These are phyloP conservation scores for Vaccinium corymbosum DNA, from an alignment of 148 eudicot species.

Conservation along the genomic window DNA sequence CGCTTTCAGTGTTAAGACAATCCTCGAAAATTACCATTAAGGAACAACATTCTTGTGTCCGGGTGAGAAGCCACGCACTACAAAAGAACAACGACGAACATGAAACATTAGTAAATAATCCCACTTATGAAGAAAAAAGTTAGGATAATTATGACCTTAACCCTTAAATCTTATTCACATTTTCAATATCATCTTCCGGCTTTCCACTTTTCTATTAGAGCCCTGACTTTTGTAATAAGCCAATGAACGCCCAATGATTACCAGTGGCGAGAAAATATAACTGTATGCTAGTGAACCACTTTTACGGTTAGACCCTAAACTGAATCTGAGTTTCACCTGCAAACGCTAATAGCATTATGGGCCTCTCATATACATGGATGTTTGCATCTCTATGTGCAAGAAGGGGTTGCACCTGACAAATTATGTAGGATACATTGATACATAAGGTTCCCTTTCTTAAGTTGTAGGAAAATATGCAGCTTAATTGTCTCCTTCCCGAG, in stretches of 20 bases:
- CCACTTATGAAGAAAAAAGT: neutral
- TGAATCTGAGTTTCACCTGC: neutral
- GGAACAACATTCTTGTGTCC: conserved; percentile 77
- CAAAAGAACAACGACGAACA: conserved; percentile 20
- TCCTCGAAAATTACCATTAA: conserved; percentile 53
- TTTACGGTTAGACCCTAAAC: neutral
- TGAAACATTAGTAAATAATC: neutral
- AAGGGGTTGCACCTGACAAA: neutral
- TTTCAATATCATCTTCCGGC: neutral
- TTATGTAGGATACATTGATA: neutral
- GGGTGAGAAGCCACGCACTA: conserved; percentile 93
- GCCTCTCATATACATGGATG: neutral
- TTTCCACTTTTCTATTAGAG: conserved; percentile 3
- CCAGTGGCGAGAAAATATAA: neutral
- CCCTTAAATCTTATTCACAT: neutral
- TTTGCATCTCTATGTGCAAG: neutral
- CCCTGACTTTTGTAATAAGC: neutral
- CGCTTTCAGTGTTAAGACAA: neutral
- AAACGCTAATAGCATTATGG: neutral
- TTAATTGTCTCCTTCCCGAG: neutral
- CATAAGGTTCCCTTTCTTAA: neutral
- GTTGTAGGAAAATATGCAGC: neutral
- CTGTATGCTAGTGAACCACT: neutral
- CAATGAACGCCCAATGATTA: neutral
- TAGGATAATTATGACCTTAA: neutral